Evolutionary conservation across 371 early-diverging fungal genomes (phyloP), one percentile per base, ranked within the genome.

Genomic region (Capillidium rhysosporum): DNA sequence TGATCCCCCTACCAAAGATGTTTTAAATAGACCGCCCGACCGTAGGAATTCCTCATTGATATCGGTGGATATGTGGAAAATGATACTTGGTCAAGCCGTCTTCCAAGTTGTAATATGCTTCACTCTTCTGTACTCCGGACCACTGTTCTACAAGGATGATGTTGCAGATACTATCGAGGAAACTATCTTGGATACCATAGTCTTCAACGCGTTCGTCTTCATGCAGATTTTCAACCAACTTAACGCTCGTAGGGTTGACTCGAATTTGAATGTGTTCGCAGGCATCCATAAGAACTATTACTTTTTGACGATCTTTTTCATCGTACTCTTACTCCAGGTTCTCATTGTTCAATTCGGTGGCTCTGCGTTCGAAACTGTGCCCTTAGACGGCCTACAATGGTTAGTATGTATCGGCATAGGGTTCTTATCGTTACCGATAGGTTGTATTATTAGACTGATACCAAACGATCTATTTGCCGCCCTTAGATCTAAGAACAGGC

Each of bases 191-290:
- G 76, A 75, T 49, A 84, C 91, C 10, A 71, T 92, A 61, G 79
- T 95, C 10, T 97, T 96, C 73, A 98, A 97, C 66, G 65, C 82
- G 14, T 98, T 97, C 71, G 89, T 96, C 38, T 87, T 92, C 63
- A 66, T 90, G 38, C 96, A 95, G 69, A 68, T 96, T n/a, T 92
- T 95, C 63, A 93, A 92, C 65, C 82, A 83, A 59, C 70, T 86
- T 68, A 86, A 86, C 67, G 84, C 84, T 61, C 75, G 86, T 24
- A 76, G 79, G 48, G 79, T 86, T 40, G 83, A 79, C 57, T 69
- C 68, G 49, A 65, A 77, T 24, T 56, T 87, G 59, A 96, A 96
- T 67, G 77, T 90, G 26, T 93, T 96, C 72, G 69, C 69, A 58
- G 75, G 79, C 57, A 70, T 94, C 39, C 66, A 65, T 56, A 59